Percentiles rank a stretch among this genome's conserved stretches.
phyloP scores from a whole-genome alignment of 2,329 filamentous ascomycete genomes.

The Arthrobotrys sphaeroides region DNA sequence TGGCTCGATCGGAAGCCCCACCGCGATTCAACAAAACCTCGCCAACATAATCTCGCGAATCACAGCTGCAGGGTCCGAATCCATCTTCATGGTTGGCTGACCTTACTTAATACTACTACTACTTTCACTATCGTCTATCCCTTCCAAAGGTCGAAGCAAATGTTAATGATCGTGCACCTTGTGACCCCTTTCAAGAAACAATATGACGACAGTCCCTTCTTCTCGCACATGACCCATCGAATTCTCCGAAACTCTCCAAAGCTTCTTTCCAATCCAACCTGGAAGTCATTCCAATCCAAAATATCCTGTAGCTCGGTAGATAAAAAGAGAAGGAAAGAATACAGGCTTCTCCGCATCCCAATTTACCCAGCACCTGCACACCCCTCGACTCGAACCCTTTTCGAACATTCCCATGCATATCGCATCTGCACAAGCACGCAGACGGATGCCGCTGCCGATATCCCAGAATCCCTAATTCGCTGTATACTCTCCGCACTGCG shows the following conservation, averaged over 20 bases:
- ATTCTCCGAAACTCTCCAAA: neutral
- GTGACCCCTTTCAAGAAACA: neutral
- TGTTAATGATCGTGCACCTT: neutral
- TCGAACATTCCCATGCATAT: conserved; percentile 12
- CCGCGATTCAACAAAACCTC: conserved; percentile 28
- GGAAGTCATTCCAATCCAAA: neutral
- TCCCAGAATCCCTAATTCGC: conserved; percentile 9
- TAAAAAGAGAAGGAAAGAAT: too few relatives aligned
- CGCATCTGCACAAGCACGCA: neutral
- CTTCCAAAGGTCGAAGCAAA: neutral
- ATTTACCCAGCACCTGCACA: neutral
- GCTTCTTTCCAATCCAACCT: conserved; percentile 4
- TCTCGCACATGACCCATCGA: neutral
- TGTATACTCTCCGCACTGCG: neutral
- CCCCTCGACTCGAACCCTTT: neutral
- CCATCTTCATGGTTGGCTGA: conserved; percentile 6
- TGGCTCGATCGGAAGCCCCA: too few relatives aligned
- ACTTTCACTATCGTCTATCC: conserved; percentile 25
- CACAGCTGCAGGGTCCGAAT: conserved; percentile 37
- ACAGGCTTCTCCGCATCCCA: conserved; percentile 26
- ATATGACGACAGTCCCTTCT: neutral
- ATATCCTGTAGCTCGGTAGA: neutral
- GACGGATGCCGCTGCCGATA: conserved; percentile 14
- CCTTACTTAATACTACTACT: too few relatives aligned
- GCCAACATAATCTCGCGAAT: conserved; percentile 30